phyloP scores from a whole-genome alignment of 2,329 filamentous ascomycete species.

The Chrysoporthe cubensis region DNA sequence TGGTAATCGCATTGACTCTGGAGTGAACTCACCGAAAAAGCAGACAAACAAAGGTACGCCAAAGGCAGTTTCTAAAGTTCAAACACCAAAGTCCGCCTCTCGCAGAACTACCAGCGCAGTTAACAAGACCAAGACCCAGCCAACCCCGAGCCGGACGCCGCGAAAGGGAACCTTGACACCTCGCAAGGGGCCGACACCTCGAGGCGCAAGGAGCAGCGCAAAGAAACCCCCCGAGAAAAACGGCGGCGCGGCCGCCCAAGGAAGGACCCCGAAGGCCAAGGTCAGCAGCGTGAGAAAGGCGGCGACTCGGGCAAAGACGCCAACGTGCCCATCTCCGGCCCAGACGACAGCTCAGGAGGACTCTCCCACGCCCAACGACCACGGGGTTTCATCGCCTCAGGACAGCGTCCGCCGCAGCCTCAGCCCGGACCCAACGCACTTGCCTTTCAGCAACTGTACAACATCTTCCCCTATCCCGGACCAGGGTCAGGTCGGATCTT shows the following conservation, averaged over 20 bases:
- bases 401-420: slow-evolving; percentile 13
- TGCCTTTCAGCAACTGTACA: background rate
- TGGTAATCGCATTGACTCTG: slow-evolving; percentile 13
- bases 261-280: slow-evolving; percentile 5
- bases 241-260: slow-evolving; percentile 20
- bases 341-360: background rate
- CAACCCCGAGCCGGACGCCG: slow-evolving; percentile 29
- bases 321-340: background rate
- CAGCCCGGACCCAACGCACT: background rate
- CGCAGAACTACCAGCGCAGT: slow-evolving; percentile 29
- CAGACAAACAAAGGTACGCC: slow-evolving; percentile 29
- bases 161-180: slow-evolving; percentile 1
- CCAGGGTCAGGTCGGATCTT: background rate
- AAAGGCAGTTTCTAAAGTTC: slow-evolving; percentile 30
- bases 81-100: slow-evolving; percentile 28
- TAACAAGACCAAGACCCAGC: slow-evolving; percentile 39
- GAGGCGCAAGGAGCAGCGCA: background rate
- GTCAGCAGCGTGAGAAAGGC: background rate
- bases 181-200: slow-evolving; percentile 12
- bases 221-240: slow-evolving; percentile 7
- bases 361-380: background rate
- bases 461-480: slow-evolving; percentile 7
- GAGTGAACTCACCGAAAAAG: slow-evolving; percentile 20
- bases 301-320: slow-evolving; percentile 1
- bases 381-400: background rate